Base-by-base conservation (phyloP, 2,329 filamentous ascomycete genomes). In the Hymenoscyphus linearis region DNA sequence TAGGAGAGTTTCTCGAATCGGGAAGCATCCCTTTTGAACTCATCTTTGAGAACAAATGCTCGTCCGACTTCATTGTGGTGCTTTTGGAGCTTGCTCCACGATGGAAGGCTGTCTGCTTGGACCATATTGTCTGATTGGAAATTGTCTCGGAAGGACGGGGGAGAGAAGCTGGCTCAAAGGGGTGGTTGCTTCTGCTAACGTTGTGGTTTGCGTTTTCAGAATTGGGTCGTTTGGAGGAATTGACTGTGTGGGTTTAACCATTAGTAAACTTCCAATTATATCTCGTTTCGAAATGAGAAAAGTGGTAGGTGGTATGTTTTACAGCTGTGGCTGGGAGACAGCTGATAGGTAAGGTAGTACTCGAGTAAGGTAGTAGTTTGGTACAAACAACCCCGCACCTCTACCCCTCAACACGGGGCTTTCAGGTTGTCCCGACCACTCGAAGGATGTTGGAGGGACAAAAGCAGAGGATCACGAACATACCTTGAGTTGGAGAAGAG, bases 1-100 rank as follows among this genome's bases (percentile, higher is more conserved):
- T 87, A 90, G 74, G 87, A 90, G 81, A 96, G 93, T 79, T 95
- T 96, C 73, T 88, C 78, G 81, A 97, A 98, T 66, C 95, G 91
- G 74, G 89, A 76, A 56, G 92, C 86, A 75, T 99, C 93, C 70
- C 91, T 86, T 72, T 90, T 83, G 78, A 98, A 99, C 75, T 91
- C 90, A 68, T 96, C 89, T 80, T 96, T 96, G 67, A 98, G 85
- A 66, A 96, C 88, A 74, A 98, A 95, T 74, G 88, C 86, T 80
- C 93, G 93, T 73, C 91, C 93, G 55, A 95, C 85, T 66, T 82
- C 83, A 77, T 90, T 87, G 79, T 96, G 92, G 79, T 98, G 93
- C 72, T 90, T 83, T 79, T 96, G 90, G 73, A 99, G 91, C 75
- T 90, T 85, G 75, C 89, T 84, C 93, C 95, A 99, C 74, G 91